phyloP scores from a whole-genome alignment of 768 basidiomycete species.

The Podaxis rugospora region DNA sequence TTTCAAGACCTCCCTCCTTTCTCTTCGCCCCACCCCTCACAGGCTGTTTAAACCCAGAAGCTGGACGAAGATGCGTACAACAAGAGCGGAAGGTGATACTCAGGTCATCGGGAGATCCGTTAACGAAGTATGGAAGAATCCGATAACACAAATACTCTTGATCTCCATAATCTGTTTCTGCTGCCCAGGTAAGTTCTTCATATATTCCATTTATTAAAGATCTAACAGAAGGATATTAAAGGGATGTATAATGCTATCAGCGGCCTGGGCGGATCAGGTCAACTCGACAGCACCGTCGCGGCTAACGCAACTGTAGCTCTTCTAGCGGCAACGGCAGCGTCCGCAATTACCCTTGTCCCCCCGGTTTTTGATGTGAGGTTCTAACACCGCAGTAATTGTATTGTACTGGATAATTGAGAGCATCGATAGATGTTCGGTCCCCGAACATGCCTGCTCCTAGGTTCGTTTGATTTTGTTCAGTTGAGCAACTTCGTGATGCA shows the following conservation, averaged over 20 bases:
- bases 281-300: slow-evolving; percentile 25
- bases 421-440: slow-evolving; percentile 22
- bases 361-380: slow-evolving; percentile 23
- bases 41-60: not conserved
- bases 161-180: slow-evolving; percentile 25
- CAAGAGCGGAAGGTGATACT: not conserved
- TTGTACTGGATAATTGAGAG: not conserved
- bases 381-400: not conserved
- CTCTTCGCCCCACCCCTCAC: not conserved
- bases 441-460: slow-evolving; percentile 21
- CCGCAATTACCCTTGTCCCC: slow-evolving; percentile 23
- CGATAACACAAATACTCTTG: slow-evolving; percentile 24
- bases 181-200: slow-evolving; percentile 20
- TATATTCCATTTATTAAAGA: not conserved
- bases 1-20: not conserved
- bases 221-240: not conserved
- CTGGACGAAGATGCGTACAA: not conserved
- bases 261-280: slow-evolving; percentile 25
- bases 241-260: slow-evolving; percentile 28
- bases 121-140: slow-evolving; percentile 19
- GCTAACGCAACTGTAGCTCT: slow-evolving; percentile 25
- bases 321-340: slow-evolving; percentile 24
- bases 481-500: not conserved
- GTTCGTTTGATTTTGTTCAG: slow-evolving; percentile 6
- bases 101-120: not conserved